Conservation (phyloP, 208 protist species). For the Kentomonas sorsogonicus region DNA sequence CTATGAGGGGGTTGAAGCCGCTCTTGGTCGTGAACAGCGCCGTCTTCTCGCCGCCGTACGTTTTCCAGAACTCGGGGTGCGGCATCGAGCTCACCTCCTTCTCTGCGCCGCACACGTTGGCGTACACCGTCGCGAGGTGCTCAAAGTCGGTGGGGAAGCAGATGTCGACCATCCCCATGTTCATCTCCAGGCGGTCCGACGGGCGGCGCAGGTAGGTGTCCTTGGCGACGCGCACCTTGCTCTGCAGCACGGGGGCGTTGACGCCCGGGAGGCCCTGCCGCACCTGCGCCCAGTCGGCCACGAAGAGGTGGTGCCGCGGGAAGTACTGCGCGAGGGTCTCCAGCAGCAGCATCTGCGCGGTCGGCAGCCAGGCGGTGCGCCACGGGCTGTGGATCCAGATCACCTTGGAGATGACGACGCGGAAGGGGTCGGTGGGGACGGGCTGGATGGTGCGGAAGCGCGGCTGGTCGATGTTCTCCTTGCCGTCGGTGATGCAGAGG, state of each 20-base stretch:
- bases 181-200: slow-evolving; percentile 49
- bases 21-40: slow-evolving; percentile 71
- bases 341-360: slow-evolving; percentile 70
- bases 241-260: slow-evolving; percentile 78
- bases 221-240: slow-evolving; percentile 78
- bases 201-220: slow-evolving; percentile 65
- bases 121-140: slow-evolving; percentile 56
- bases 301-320: slow-evolving; percentile 76
- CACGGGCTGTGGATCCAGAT: slow-evolving; percentile 68
- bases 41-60: slow-evolving; percentile 76
- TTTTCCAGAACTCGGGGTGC: slow-evolving; percentile 80
- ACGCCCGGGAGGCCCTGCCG: slow-evolving; percentile 52
- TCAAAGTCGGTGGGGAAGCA: slow-evolving; percentile 88
- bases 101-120: slow-evolving; percentile 52
- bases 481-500: slow-evolving; percentile 70
- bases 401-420: slow-evolving; percentile 58
- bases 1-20: slow-evolving; percentile 82
- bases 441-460: slow-evolving; percentile 49
- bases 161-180: slow-evolving; percentile 84
- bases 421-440: slow-evolving; percentile 41
- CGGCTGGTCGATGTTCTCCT: slow-evolving; percentile 66
- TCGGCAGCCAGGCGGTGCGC: slow-evolving; percentile 72
- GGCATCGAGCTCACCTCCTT: slow-evolving; percentile 62
- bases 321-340: slow-evolving; percentile 72
- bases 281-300: slow-evolving; percentile 66